Evolutionary conservation across 2,329 filamentous ascomycete genomes (phyloP), one percentile per base, ranked within the genome.

Genomic region (Exophiala mesophila): DNA sequence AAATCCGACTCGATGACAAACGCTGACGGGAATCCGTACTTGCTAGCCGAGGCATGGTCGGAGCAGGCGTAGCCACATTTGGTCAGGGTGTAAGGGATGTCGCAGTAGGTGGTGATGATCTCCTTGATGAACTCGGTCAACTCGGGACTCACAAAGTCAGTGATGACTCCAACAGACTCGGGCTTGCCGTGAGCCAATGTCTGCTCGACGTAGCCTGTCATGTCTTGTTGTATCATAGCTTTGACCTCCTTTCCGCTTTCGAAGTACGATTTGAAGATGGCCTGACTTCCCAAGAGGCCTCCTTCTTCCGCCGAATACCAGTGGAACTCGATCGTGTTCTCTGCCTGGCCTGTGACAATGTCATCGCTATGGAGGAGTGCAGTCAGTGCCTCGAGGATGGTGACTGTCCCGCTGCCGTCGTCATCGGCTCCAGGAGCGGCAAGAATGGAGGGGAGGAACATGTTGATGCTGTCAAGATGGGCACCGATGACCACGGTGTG

Each of bases 191-290:
- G 83, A 53, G 92, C 85, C 15, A 92, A 68, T 0, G 88, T 94
- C 57, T 82, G 82, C 62, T 89, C 80, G 4, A 88, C 77, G 62
- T 84, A 96, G 13, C 90, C 90, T 1, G 88, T 94, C 90, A 97
- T 97, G 65, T 97, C 90, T 67, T 97, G 90, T 70, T 97, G 90
- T 41, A 97, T 77, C 92, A 97, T 97, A 23, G 90, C 90, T 69
- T 90, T 94, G 63, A 97, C 76, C 53, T 90, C 80, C 18, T 82
- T 77, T 21, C 76, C 74, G 16, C 77, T 66, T 61, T 82, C 79
- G 65, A 85, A 82, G 60, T 97, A 97, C 5, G 77, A 69, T 37
- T 77, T 74, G 71, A 96, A 97, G 63, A 97, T 85, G 41, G 85
- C 89, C 63, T 95, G 88, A 57, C 84, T 90, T 45, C 88, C 88